Evolutionary conservation across 2,329 filamentous ascomycete species (phyloP).

Genomic region (Colletotrichum australisinense): DNA sequence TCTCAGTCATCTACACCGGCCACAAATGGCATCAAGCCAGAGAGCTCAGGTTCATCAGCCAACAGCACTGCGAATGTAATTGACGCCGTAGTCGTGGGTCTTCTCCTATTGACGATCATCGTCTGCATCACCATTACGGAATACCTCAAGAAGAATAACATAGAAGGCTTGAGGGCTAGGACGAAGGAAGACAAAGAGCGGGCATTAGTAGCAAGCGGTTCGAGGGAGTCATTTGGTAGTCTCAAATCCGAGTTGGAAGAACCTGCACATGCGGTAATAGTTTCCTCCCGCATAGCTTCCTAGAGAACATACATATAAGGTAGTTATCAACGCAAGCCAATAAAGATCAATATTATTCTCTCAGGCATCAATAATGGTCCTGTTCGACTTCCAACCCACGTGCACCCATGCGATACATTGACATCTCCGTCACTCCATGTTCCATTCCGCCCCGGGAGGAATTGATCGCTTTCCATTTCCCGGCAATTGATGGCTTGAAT

Average conservation of each 20-base stretch:
- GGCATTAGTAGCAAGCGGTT: neutral
- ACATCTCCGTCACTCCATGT: too few species aligned
- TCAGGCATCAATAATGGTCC: too few species aligned
- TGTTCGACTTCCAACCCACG: neutral
- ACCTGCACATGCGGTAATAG: neutral
- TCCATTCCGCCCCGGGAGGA: neutral
- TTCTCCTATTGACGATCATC: conserved; percentile 6
- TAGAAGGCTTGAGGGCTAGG: neutral
- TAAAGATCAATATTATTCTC: neutral
- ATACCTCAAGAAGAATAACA: conserved; percentile 8
- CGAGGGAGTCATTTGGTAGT: neutral
- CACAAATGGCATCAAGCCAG: neutral
- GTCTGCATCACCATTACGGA: neutral
- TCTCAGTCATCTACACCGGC: neutral
- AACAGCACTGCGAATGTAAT: neutral
- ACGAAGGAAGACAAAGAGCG: neutral
- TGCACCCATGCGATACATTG: neutral
- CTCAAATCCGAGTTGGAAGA: conserved; percentile 14
- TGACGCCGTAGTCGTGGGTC: conserved; percentile 5
- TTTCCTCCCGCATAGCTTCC: too few species aligned
- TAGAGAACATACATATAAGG: too few species aligned
- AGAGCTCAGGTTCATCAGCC: neutral
- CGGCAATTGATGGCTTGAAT: neutral
- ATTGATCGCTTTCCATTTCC: neutral
- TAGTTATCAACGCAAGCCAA: too few species aligned